These are phyloP conservation scores for Penium margaritaceum DNA, from an alignment of 139 green algal species.

Conservation along the genomic window DNA sequence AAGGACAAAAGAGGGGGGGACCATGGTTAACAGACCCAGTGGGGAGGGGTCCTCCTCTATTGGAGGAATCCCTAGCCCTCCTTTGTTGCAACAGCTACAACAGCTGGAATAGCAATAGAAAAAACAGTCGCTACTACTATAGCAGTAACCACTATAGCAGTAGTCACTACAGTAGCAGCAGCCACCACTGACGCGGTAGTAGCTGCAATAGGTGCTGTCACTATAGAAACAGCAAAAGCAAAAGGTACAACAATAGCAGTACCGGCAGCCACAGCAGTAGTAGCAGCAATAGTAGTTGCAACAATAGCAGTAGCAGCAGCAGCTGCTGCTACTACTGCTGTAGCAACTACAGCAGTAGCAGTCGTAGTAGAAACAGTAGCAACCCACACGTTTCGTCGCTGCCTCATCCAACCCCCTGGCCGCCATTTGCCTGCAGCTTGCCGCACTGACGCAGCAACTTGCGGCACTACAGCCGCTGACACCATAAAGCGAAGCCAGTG, in stretches of 20 bases:
- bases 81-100: too few species aligned
- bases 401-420: too few species aligned
- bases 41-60: too few species aligned
- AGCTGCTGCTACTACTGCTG: not conserved
- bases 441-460: too few species aligned
- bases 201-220: not conserved
- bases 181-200: not conserved
- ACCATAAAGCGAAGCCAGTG: too few species aligned
- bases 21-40: too few species aligned
- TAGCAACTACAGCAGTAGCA: not conserved
- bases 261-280: not conserved
- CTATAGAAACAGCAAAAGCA: not conserved
- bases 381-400: too few species aligned
- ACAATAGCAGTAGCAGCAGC: not conserved
- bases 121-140: not conserved
- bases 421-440: too few species aligned
- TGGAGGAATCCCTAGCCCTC: too few species aligned
- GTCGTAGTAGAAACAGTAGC: too few species aligned
- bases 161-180: not conserved
- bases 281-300: constrained; percentile 1
- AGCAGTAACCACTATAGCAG: not conserved
- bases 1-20: too few species aligned
- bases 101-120: not conserved
- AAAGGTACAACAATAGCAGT: not conserved
- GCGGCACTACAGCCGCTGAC: too few species aligned